Evolutionary conservation across 2,329 filamentous ascomycete species (phyloP).

Genomic region (Aurifilum marmelostoma): DNA sequence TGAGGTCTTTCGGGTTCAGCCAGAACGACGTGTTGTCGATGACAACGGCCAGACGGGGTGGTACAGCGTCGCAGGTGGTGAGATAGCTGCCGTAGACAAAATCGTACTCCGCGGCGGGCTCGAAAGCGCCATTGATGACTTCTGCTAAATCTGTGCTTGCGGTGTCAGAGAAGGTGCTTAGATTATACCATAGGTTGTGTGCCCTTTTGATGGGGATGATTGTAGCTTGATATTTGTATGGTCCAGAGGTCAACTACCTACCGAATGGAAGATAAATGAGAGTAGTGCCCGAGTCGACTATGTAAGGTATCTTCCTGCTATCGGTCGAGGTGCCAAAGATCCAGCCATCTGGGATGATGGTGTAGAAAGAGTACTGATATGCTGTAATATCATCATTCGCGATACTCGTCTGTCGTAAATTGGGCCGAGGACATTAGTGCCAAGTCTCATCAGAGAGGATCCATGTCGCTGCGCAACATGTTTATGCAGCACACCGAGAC

Average conservation of each 20-base stretch:
- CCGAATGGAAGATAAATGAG: slow-evolving; percentile 54
- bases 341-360: slow-evolving; percentile 54
- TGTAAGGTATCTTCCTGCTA: slow-evolving; percentile 50
- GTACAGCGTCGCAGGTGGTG: slow-evolving; percentile 50
- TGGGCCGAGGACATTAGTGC: background rate
- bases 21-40: slow-evolving; percentile 49
- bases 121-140: slow-evolving; percentile 50
- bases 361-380: slow-evolving; percentile 56
- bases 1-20: slow-evolving; percentile 53
- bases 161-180: background rate
- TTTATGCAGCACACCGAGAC: background rate
- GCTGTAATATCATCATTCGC: slow-evolving; percentile 40
- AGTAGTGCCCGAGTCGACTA: slow-evolving; percentile 57
- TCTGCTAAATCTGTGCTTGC: slow-evolving; percentile 48
- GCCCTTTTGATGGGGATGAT: too few species aligned
- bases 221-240: too few species aligned
- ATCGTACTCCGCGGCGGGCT: slow-evolving; percentile 50
- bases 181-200: too few species aligned
- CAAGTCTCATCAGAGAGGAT: too few species aligned
- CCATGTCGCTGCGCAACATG: background rate
- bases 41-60: slow-evolving; percentile 50
- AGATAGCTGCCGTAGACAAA: slow-evolving; percentile 54
- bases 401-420: slow-evolving; percentile 46
- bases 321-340: slow-evolving; percentile 48
- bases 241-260: slow-evolving; percentile 35